phyloP scores from a whole-genome alignment of 352 stramenopile species.

The Globisporangium solare region DNA sequence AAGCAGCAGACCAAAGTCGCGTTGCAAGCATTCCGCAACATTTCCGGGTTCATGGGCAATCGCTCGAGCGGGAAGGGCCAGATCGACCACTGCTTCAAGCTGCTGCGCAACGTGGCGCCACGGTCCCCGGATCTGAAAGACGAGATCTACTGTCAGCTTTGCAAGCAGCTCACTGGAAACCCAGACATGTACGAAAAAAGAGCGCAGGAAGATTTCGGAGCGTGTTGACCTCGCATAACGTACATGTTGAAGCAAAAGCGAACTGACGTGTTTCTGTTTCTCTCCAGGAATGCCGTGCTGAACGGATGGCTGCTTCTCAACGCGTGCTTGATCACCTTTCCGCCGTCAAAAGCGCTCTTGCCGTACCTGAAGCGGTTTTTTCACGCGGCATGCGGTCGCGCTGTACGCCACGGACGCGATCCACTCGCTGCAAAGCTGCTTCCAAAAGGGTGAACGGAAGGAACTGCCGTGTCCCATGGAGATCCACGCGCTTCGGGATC shows the following conservation, averaged over 20 bases:
- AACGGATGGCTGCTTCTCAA: slow-evolving; percentile 73
- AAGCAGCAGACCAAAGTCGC: slow-evolving; percentile 44
- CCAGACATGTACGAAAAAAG: slow-evolving; percentile 33
- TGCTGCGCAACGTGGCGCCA: slow-evolving; percentile 62
- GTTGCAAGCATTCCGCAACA: slow-evolving; percentile 67
- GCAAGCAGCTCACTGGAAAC: slow-evolving; percentile 73
- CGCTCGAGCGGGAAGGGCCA: slow-evolving; percentile 50
- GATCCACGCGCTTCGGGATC: slow-evolving; percentile 45
- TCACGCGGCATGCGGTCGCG: slow-evolving; percentile 31
- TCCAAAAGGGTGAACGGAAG: slow-evolving; percentile 40
- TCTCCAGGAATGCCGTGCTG: slow-evolving; percentile 33
- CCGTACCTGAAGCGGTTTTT: slow-evolving; percentile 56
- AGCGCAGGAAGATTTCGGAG: no score
- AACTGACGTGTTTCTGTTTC: slow-evolving; percentile 8
- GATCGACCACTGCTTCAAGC: slow-evolving; percentile 68
- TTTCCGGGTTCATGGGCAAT: slow-evolving; percentile 79
- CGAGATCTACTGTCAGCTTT: slow-evolving; percentile 79
- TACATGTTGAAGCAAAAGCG: no score
- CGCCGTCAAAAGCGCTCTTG: slow-evolving; percentile 38
- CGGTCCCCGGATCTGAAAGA: slow-evolving; percentile 53
- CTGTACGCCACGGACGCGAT: slow-evolving; percentile 43
- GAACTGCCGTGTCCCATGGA: slow-evolving; percentile 59
- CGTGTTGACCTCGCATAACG: no score
- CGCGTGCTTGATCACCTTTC: slow-evolving; percentile 59
- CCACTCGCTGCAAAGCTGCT: slow-evolving; percentile 27